phyloP scores from a whole-genome alignment of 352 stramenopile species.

The Elongisporangium prolatum region DNA sequence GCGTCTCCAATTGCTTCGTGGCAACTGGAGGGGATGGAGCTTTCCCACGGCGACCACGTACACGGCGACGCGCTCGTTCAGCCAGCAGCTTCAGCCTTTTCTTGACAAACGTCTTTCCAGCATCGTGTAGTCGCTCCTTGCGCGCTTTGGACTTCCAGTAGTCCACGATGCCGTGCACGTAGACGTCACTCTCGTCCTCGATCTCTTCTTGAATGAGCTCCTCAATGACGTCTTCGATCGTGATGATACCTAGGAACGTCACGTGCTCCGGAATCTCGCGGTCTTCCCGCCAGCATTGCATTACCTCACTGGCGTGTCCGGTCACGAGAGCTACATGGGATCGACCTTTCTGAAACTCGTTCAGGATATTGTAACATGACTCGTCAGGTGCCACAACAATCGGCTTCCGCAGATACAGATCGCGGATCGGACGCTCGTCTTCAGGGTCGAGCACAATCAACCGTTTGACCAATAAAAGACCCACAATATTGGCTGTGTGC shows the following conservation, averaged over 20 bases:
- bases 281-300: slow-evolving; percentile 45
- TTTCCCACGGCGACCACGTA: slow-evolving; percentile 28
- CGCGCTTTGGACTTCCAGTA: slow-evolving; percentile 41
- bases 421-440: slow-evolving; percentile 55
- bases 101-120: slow-evolving; percentile 31
- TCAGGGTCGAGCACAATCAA: slow-evolving; percentile 88
- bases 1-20: slow-evolving; percentile 16
- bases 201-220: slow-evolving; percentile 91
- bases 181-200: slow-evolving; percentile 87
- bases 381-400: slow-evolving; percentile 77
- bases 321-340: slow-evolving; percentile 85
- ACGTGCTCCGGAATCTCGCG: slow-evolving; percentile 38
- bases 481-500: slow-evolving; percentile 74
- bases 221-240: slow-evolving; percentile 93
- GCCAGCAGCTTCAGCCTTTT: slow-evolving; percentile 32
- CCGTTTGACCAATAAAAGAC: slow-evolving; percentile 85
- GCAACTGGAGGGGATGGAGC: slow-evolving; percentile 8
- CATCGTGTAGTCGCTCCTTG: slow-evolving; percentile 19
- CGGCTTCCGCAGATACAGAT: slow-evolving; percentile 67
- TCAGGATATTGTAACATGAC: slow-evolving; percentile 87
- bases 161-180: slow-evolving; percentile 58
- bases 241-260: slow-evolving; percentile 87
- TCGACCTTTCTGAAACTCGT: slow-evolving; percentile 89
- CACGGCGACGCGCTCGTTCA: slow-evolving; percentile 29
- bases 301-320: slow-evolving; percentile 38